Conservation (phyloP, 2,329 filamentous ascomycete species). For the Beauveria varroae region DNA sequence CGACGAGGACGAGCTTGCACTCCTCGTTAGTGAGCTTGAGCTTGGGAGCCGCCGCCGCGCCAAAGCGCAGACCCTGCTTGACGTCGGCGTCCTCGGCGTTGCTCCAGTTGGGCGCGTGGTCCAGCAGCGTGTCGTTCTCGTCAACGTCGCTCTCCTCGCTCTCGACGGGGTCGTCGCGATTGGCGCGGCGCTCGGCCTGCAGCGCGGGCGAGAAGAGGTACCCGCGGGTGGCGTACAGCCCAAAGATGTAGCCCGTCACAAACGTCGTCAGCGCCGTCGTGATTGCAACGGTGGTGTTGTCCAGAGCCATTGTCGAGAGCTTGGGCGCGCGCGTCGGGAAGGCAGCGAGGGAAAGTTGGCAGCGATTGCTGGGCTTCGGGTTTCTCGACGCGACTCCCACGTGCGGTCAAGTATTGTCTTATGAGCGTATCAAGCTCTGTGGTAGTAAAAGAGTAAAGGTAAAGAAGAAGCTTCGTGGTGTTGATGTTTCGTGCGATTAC, state of each 20-base stretch:
- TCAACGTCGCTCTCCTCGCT: constrained; percentile 63
- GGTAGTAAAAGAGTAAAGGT: background rate
- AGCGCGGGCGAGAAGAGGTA: constrained; percentile 52
- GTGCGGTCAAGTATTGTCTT: background rate
- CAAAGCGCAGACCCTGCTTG: constrained; percentile 44
- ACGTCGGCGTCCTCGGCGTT: constrained; percentile 54
- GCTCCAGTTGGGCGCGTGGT: constrained; percentile 61
- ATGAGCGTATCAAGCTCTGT: background rate
- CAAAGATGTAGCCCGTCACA: constrained; percentile 72
- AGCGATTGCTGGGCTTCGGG: background rate
- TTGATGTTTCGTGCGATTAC: background rate
- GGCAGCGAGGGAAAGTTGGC: background rate
- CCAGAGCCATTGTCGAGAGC: constrained; percentile 28
- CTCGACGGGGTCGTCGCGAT: constrained; percentile 53
- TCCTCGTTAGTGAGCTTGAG: constrained; percentile 53
- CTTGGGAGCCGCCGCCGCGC: constrained; percentile 24
- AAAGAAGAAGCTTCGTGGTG: background rate
- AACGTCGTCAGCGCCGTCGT: constrained; percentile 68
- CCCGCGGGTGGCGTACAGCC: constrained; percentile 60
- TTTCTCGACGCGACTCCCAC: background rate
- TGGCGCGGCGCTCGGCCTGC: constrained; percentile 47
- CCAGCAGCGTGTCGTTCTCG: constrained; percentile 49
- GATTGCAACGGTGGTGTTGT: constrained; percentile 54
- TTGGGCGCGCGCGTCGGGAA: background rate
- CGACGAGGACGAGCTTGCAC: constrained; percentile 89